Percentiles rank a stretch among this genome's conserved stretches.
phyloP scores from a whole-genome alignment of 257 asterid species.

The Thymus quinquecostatus region DNA sequence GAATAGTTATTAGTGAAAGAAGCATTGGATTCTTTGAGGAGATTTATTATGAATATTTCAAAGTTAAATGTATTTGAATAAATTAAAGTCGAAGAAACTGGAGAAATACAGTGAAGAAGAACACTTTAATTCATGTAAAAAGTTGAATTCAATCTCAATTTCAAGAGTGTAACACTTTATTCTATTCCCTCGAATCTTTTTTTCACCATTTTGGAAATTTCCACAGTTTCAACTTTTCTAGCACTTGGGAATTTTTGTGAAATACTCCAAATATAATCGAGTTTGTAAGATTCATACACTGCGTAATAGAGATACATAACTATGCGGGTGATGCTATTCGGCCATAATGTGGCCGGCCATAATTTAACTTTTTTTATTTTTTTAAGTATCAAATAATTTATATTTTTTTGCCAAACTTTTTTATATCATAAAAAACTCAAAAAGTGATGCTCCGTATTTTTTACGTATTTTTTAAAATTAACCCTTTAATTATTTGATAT shows the following conservation, averaged over 20 bases:
- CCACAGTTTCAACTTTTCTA: constrained; percentile 28
- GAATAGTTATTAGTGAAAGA: background rate
- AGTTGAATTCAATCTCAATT: constrained; percentile 48
- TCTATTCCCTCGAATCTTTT: constrained; percentile 51
- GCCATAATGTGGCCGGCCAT: too few species aligned
- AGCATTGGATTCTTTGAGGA: constrained; percentile 22
- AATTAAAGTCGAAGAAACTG: constrained; percentile 23
- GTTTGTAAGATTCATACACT: too few species aligned
- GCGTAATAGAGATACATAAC: too few species aligned
- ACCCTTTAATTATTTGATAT: too few species aligned
- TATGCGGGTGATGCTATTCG: too few species aligned
- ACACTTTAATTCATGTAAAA: constrained; percentile 49
- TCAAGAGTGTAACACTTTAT: constrained; percentile 51
- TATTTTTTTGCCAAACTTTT: too few species aligned
- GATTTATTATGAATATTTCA: background rate
- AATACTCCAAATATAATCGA: too few species aligned
- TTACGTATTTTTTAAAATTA: too few species aligned
- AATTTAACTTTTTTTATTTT: too few species aligned
- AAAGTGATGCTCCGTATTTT: too few species aligned
- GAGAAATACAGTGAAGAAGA: constrained; percentile 33
- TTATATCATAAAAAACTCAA: too few species aligned
- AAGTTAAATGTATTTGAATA: constrained; percentile 7
- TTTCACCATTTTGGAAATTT: constrained; percentile 45
- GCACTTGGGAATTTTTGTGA: constrained; percentile 7
- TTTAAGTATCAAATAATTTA: too few species aligned